phyloP scores from a whole-genome alignment of 1,139 yeast genomes.

The Entelexis paramagnoliae region DNA sequence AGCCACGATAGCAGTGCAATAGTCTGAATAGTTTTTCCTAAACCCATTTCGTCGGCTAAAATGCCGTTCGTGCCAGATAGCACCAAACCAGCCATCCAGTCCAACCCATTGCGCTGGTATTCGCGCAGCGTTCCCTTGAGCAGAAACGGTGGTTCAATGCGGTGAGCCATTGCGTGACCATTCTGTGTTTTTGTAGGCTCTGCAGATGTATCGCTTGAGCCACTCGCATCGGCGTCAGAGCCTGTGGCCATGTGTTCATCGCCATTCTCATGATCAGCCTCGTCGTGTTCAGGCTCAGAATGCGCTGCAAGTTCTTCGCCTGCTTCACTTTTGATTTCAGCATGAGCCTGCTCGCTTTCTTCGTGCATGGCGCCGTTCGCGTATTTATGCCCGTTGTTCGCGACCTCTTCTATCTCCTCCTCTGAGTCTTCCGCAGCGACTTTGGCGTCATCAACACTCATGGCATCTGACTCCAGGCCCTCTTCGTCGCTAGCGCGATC shows the following conservation, averaged over 20 bases:
- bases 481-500: slow-evolving; percentile 3
- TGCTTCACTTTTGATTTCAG: too few relatives aligned
- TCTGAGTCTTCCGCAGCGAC: too few relatives aligned
- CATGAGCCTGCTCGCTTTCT: too few relatives aligned
- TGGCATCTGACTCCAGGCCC: not conserved
- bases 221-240: too few relatives aligned
- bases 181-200: not conserved
- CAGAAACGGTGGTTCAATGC: slow-evolving; percentile 36
- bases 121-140: slow-evolving; percentile 76
- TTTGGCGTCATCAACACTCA: not conserved
- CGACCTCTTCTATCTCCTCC: too few relatives aligned
- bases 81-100: slow-evolving; percentile 92
- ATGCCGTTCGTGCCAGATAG: slow-evolving; percentile 92
- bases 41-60: slow-evolving; percentile 97
- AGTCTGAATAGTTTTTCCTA: slow-evolving; percentile 95
- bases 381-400: not conserved
- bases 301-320: too few relatives aligned
- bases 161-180: slow-evolving; percentile 11
- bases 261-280: too few relatives aligned
- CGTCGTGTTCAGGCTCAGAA: too few relatives aligned
- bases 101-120: slow-evolving; percentile 91
- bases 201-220: not conserved
- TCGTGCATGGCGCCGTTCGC: too few relatives aligned
- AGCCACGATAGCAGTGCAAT: slow-evolving; percentile 75
- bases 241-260: too few relatives aligned